Evolutionary conservation across 352 stramenopile species (phyloP), one percentile per base, ranked within the genome.

Genomic region (Bremia lactucae): DNA sequence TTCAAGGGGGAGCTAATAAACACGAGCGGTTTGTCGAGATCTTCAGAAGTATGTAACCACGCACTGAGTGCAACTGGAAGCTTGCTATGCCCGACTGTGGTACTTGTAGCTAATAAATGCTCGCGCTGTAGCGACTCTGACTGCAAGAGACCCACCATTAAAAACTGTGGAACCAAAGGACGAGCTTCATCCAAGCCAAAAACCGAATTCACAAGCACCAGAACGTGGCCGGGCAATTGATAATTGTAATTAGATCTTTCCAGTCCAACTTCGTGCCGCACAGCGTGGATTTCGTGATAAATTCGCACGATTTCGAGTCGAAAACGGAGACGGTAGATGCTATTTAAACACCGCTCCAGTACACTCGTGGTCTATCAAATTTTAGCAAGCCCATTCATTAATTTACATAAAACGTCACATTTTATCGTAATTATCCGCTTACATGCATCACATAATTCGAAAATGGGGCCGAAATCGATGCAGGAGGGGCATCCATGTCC

Each of bases 401-500:
- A 36, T 56, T 33, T 18, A 9, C 22, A 24, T 21, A 19, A 34
- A 36, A 26, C 29, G 4, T 36, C 31, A 35, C 36, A 36, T 42
- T 24, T 29, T 21, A 31, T 50, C 31, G 51, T 77, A n/a, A n/a
- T n/a, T n/a, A n/a, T n/a, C n/a, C n/a, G n/a, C n/a, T n/a, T n/a
- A 87, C 75, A 52, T 83, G 69, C 63, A 88, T 87, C 4, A 76
- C 72, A 51, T 72, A 72, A n/a, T 81, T 81, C 15, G 80, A 87
- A 44, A 90, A 89, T 0, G 80, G 80, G n/a, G 80, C 77, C 1
- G 77, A 69, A 20, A 91, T 70, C 33, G 87, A 86, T 9, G 68
- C 64, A 2, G 83, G 80, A 3, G 83, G 83, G 6, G 79, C 63
- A 49, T 94, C 83, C n/a, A 93, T 81, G 24, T 94, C 83, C 28